phyloP scores from a whole-genome alignment of 192 early-diverging fungal genomes.

The Jimgerdemannia lactiflua region DNA sequence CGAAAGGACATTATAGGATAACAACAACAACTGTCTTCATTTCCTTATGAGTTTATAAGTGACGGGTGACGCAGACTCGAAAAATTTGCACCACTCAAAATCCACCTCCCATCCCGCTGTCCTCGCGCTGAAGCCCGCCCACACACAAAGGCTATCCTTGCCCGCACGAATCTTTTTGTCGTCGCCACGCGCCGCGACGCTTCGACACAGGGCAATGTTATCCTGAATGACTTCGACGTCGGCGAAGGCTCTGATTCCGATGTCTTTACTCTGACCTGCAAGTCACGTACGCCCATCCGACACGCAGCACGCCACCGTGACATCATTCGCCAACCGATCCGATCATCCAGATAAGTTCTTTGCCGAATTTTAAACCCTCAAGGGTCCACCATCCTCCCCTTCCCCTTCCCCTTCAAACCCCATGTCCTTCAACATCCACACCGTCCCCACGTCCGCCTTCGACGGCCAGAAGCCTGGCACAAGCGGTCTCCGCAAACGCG shows the following conservation, averaged over 20 bases:
- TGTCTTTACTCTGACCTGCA: too few species aligned
- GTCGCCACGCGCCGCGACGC: too few species aligned
- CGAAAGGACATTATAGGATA: too few species aligned
- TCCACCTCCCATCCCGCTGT: not conserved
- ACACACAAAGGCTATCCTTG: too few species aligned
- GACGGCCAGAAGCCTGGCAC: slow-evolving; percentile 98
- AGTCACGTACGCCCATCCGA: too few species aligned
- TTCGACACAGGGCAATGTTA: not conserved
- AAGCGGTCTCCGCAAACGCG: slow-evolving; percentile 92
- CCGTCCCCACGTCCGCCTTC: slow-evolving; percentile 69
- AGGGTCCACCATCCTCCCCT: slow-evolving; percentile 5
- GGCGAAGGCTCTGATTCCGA: not conserved
- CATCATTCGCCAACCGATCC: too few species aligned
- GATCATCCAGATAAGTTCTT: too few species aligned
- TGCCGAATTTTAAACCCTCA: not conserved
- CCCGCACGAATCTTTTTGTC: too few species aligned
- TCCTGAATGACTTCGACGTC: not conserved
- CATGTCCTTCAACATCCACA: slow-evolving; percentile 27
- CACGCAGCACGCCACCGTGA: too few species aligned
- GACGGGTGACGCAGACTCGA: too few species aligned
- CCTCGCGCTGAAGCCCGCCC: not conserved
- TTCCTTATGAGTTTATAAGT: too few species aligned
- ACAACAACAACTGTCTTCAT: too few species aligned
- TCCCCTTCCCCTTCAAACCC: slow-evolving; percentile 12
- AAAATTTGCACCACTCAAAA: not conserved